Conservation (phyloP, 2,329 filamentous ascomycete species). For the Trichoderma harzianum region DNA sequence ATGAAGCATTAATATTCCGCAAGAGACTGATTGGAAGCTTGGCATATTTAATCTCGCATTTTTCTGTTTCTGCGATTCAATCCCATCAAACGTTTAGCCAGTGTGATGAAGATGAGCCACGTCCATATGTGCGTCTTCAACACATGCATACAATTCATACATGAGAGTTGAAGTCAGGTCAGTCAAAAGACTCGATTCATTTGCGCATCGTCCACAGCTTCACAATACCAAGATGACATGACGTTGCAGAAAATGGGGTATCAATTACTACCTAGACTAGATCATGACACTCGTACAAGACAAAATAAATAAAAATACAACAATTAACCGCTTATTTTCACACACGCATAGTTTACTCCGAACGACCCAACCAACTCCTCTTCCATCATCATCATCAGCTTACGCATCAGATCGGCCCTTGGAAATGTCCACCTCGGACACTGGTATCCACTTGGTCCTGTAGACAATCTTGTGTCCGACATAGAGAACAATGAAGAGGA, state of each 20-base stretch:
- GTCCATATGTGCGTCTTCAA: not conserved
- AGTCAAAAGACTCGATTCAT: not conserved
- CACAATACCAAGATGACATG: not conserved
- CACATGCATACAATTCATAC: not conserved
- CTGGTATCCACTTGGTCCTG: constrained; percentile 38
- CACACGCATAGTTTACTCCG: not conserved
- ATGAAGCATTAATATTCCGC: not conserved
- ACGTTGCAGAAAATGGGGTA: not conserved
- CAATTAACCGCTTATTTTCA: not conserved
- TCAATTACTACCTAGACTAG: constrained; percentile 17
- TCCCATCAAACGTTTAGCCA: not conserved
- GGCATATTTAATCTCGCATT: not conserved
- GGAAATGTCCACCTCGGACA: constrained; percentile 36
- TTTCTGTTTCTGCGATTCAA: not conserved
- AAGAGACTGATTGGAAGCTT: not conserved
- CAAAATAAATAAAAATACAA: not conserved
- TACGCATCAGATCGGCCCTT: constrained; percentile 8
- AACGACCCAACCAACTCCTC: not conserved
- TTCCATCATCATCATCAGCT: not conserved
- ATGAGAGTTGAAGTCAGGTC: not conserved
- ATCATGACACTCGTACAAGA: constrained; percentile 18
- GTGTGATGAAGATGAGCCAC: not conserved
- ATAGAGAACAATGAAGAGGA: constrained; percentile 59
- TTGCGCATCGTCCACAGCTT: not conserved
- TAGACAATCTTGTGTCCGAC: constrained; percentile 56